Evolutionary conservation across 352 stramenopile genomes (phyloP).

Genomic region (Thraustochytrium sp.): DNA sequence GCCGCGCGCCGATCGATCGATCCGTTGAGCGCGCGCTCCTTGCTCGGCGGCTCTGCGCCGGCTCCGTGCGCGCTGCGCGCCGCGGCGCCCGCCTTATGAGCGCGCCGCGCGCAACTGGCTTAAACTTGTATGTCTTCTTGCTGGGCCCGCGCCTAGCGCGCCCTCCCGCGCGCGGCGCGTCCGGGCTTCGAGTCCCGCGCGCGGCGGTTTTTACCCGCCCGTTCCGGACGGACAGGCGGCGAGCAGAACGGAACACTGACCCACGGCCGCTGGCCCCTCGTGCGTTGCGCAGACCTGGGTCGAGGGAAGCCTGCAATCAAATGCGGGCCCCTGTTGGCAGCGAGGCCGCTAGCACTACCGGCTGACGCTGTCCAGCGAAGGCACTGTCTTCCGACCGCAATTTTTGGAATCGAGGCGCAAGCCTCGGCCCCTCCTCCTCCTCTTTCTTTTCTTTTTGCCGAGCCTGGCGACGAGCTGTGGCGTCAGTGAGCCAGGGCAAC

Average conservation of each 20-base stretch:
- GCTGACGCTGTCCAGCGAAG: conserved; percentile 21
- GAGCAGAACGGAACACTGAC: too few species aligned
- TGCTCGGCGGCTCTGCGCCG: background rate
- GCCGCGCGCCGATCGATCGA: background rate
- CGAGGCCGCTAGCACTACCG: conserved; percentile 6
- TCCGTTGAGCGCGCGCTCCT: background rate
- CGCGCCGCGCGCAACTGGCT: background rate
- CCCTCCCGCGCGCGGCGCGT: background rate
- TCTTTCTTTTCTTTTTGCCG: too few species aligned
- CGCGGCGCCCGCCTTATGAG: background rate
- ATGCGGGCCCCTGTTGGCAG: conserved; percentile 1
- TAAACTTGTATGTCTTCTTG: conserved; percentile 19
- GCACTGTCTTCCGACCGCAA: conserved; percentile 28
- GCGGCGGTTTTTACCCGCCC: too few species aligned
- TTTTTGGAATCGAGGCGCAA: conserved; percentile 33
- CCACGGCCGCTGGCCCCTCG: too few species aligned
- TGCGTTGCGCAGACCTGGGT: conserved; percentile 18
- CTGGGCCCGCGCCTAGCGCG: too few species aligned
- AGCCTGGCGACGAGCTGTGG: too few species aligned
- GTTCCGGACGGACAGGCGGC: too few species aligned
- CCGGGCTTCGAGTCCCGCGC: too few species aligned
- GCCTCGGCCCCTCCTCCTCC: background rate
- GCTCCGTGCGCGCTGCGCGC: background rate
- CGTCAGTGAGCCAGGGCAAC: too few species aligned
- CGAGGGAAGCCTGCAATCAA: conserved; percentile 16